These are phyloP conservation scores for Rhynchospora breviuscula DNA, from an alignment of 176 grass and related monocot species.

Conservation along the genomic window DNA sequence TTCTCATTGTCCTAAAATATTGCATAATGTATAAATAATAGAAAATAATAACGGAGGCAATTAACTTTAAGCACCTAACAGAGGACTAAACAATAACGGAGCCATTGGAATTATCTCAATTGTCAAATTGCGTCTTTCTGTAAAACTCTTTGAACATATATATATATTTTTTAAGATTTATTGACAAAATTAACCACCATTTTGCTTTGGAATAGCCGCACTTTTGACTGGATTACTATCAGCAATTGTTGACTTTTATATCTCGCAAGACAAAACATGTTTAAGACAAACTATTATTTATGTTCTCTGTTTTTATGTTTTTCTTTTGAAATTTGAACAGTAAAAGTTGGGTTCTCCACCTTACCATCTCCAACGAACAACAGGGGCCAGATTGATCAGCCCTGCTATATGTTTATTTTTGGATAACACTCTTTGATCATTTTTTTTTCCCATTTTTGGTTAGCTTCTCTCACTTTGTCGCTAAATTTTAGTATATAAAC, in stretches of 20 bases:
- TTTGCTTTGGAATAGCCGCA: background rate
- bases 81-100: too few species aligned
- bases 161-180: background rate
- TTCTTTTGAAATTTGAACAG: background rate
- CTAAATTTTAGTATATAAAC: too few species aligned
- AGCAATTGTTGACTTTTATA: constrained; percentile 5
- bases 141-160: background rate
- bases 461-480: too few species aligned
- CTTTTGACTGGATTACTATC: constrained; percentile 7
- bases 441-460: too few species aligned
- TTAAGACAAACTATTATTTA: background rate
- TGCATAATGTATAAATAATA: too few species aligned
- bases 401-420: background rate
- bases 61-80: too few species aligned
- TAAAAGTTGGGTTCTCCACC: background rate
- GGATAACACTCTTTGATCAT: too few species aligned
- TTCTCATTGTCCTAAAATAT: too few species aligned
- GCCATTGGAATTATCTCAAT: background rate
- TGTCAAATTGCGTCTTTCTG: background rate
- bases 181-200: background rate
- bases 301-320: background rate
- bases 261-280: background rate
- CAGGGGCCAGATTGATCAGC: background rate
- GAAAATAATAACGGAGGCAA: too few species aligned
- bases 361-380: background rate